Evolutionary conservation across 345 rosid species (phyloP).

Genomic region (Aurinia saxatilis): DNA sequence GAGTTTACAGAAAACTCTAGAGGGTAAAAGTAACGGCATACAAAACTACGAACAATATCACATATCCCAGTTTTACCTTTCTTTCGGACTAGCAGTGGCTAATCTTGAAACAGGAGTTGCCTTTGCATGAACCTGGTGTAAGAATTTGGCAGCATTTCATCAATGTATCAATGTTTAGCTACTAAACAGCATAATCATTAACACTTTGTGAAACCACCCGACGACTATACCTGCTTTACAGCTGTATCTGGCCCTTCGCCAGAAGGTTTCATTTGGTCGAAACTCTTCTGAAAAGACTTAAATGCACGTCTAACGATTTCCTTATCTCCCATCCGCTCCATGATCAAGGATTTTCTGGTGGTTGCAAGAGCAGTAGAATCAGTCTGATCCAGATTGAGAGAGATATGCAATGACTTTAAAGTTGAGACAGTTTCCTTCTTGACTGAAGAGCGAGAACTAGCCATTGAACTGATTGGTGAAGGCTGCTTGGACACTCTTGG

Average conservation of each 20-base stretch:
- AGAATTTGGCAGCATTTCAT: not conserved
- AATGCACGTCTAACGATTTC: slow-evolving; percentile 76
- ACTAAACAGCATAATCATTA: not conserved
- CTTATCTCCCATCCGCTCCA: slow-evolving; percentile 87
- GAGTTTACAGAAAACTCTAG: not conserved
- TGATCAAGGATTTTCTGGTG: slow-evolving; percentile 52
- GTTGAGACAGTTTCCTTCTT: slow-evolving; percentile 31
- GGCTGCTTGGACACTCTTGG: slow-evolving; percentile 41
- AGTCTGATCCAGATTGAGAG: slow-evolving; percentile 42
- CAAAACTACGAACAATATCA: not conserved
- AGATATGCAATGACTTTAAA: slow-evolving; percentile 45
- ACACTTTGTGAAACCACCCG: not conserved
- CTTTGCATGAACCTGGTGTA: slow-evolving; percentile 19
- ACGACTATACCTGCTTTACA: slow-evolving; percentile 14
- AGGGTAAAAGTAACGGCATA: not conserved
- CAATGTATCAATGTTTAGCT: not conserved
- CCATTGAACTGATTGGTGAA: slow-evolving; percentile 21
- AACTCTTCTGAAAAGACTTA: slow-evolving; percentile 57
- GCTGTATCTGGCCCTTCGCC: not conserved
- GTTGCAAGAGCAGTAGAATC: slow-evolving; percentile 27
- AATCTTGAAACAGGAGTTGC: slow-evolving; percentile 31
- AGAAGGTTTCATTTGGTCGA: not conserved
- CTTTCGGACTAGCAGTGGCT: not conserved
- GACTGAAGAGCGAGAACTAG: slow-evolving; percentile 23
- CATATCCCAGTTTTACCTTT: slow-evolving; percentile 13